A percentile compares a stretch with the other conserved stretches of the same genome.
Conservation (phyloP, 73 alveolate genomes). For the Blepharisma japonicum region DNA sequence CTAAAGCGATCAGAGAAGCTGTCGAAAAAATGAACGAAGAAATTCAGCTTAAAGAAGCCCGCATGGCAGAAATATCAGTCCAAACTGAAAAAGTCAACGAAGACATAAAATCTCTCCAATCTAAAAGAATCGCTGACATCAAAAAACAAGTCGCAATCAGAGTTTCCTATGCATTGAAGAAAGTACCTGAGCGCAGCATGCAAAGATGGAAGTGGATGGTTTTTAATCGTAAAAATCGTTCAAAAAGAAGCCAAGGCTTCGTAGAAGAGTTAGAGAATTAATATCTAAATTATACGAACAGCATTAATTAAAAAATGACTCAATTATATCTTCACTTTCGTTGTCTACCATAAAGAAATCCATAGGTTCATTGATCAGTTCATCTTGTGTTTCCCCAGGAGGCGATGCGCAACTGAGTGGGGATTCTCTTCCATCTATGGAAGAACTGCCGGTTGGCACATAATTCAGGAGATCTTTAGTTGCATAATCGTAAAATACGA, state of each 20-base stretch:
- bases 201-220: background rate
- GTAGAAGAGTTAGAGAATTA: background rate
- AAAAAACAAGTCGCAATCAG: too few relatives aligned
- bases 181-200: too few relatives aligned
- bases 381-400: background rate
- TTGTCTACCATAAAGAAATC: conserved; percentile 12
- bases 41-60: background rate
- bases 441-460: conserved; percentile 19
- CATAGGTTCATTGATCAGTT: background rate
- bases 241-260: background rate
- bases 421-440: conserved; percentile 17
- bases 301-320: background rate
- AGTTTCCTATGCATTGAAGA: too few relatives aligned
- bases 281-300: background rate
- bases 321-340: conserved; percentile 23
- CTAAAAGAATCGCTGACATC: background rate
- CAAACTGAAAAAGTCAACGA: background rate
- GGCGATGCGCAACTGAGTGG: conserved; percentile 20
- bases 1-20: background rate
- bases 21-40: background rate
- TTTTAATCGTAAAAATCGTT: background rate
- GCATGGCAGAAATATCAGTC: background rate
- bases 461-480: conserved; percentile 11
- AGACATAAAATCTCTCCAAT: background rate
- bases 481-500: conserved; percentile 24